Percentiles rank a stretch among this genome's conserved stretches.
phyloP scores from a whole-genome alignment of 805 yeast species.

The Komagataella phaffii region DNA sequence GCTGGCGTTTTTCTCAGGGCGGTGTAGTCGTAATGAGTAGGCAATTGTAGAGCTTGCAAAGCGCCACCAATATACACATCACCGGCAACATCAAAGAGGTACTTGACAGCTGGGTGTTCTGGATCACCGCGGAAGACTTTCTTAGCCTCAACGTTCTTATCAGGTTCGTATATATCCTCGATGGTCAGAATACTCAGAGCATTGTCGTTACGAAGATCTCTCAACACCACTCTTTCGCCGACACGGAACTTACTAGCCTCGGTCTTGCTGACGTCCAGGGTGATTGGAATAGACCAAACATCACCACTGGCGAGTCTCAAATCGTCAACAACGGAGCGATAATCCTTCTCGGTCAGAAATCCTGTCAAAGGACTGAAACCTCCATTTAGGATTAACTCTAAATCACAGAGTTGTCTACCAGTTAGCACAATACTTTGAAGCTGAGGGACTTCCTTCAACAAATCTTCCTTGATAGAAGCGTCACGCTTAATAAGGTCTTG shows the following conservation, averaged over 20 bases:
- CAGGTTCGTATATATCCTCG: slow-evolving; percentile 67
- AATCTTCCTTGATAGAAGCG: slow-evolving; percentile 37
- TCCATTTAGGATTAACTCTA: slow-evolving; percentile 84
- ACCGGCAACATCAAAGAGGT: slow-evolving; percentile 60
- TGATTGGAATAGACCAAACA: slow-evolving; percentile 89
- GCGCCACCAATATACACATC: slow-evolving; percentile 84
- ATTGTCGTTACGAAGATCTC: slow-evolving; percentile 70
- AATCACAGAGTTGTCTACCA: slow-evolving; percentile 84
- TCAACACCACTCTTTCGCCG: slow-evolving; percentile 57
- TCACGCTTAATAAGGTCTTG: slow-evolving; percentile 83
- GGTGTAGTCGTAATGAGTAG: slow-evolving; percentile 83
- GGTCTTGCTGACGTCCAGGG: slow-evolving; percentile 54
- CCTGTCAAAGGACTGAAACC: slow-evolving; percentile 82
- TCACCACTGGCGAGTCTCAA: slow-evolving; percentile 64
- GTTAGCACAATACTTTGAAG: slow-evolving; percentile 44
- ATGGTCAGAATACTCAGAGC: slow-evolving; percentile 75
- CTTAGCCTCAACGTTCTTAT: slow-evolving; percentile 68
- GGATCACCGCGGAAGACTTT: slow-evolving; percentile 93
- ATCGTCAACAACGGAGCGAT: slow-evolving; percentile 50
- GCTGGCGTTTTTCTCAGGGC: slow-evolving; percentile 83
- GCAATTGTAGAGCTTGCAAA: slow-evolving; percentile 70
- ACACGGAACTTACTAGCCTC: slow-evolving; percentile 31
- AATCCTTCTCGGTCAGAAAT: slow-evolving; percentile 54
- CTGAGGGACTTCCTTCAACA: slow-evolving; percentile 43
- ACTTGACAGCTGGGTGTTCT: slow-evolving; percentile 86